Conservation (phyloP, 805 yeast species). For the Nakazawaea ernobii region DNA sequence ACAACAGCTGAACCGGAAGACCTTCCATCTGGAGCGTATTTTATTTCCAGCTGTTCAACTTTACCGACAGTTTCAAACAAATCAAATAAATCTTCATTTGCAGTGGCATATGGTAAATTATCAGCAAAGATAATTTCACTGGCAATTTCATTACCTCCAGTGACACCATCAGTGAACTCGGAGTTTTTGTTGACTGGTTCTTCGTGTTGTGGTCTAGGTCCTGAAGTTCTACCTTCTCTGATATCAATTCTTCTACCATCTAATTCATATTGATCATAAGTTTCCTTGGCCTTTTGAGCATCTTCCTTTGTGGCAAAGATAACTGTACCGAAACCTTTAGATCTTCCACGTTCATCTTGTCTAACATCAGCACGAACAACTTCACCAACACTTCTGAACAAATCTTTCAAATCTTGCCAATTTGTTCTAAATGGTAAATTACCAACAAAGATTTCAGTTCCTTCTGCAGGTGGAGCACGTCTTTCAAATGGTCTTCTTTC, state of each 20-base stretch:
- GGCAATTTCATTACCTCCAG: conserved; percentile 49
- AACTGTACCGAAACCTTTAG: conserved; percentile 85
- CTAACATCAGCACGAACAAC: conserved; percentile 81
- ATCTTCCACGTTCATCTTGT: conserved; percentile 60
- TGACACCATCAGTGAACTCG: conserved; percentile 62
- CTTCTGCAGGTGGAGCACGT: conserved; percentile 20
- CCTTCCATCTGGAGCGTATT: conserved; percentile 52
- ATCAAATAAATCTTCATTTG: conserved; percentile 76
- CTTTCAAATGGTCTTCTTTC: conserved; percentile 12
- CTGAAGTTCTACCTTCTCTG: conserved; percentile 55
- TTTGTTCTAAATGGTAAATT: conserved; percentile 77
- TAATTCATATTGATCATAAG: conserved; percentile 61
- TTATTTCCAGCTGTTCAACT: conserved; percentile 73
- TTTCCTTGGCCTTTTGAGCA: conserved; percentile 65
- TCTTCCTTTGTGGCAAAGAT: conserved; percentile 59
- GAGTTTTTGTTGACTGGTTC: conserved; percentile 29
- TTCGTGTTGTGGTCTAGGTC: conserved; percentile 11
- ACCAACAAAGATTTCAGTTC: conserved; percentile 64
- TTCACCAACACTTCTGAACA: conserved; percentile 71
- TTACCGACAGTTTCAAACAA: conserved; percentile 80
- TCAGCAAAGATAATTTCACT: conserved; percentile 60
- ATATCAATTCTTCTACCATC: conserved; percentile 79
- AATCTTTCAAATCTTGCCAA: conserved; percentile 83
- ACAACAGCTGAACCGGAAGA: conserved; percentile 87
- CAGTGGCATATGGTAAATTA: conserved; percentile 88